Evolutionary conservation across 352 stramenopile genomes (phyloP).

Genomic region (Phytophthora foliorum): DNA sequence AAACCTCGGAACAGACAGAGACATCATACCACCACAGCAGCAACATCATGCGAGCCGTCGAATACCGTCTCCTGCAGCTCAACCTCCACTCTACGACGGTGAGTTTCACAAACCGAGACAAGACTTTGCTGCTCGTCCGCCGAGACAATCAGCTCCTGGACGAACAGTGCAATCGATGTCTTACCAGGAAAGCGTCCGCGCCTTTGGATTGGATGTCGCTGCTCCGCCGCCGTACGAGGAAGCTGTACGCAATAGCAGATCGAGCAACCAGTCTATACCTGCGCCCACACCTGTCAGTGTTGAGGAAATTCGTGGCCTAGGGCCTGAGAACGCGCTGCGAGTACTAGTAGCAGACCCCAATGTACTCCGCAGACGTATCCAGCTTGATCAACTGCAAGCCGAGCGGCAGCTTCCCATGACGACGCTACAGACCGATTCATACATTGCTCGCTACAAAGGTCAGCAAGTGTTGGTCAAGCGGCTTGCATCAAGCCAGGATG

Average conservation of each 20-base stretch:
- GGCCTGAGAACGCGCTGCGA: slow-evolving; percentile 19
- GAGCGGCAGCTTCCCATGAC: slow-evolving; percentile 36
- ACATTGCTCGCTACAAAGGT: slow-evolving; percentile 19
- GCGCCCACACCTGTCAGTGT: neutral
- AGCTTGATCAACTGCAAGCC: slow-evolving; percentile 22
- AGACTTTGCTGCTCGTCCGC: neutral
- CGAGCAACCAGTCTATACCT: neutral
- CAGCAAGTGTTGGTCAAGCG: slow-evolving; percentile 31
- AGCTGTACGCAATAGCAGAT: slow-evolving; percentile 8
- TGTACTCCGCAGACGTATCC: slow-evolving; percentile 20
- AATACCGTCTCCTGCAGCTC: neutral
- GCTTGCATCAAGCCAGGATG: slow-evolving; percentile 3
- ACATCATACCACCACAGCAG: neutral
- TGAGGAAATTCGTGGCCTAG: slow-evolving; percentile 21
- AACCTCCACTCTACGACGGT: neutral
- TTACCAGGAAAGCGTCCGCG: neutral
- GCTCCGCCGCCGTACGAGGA: slow-evolving; percentile 21
- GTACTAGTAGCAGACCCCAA: slow-evolving; percentile 22
- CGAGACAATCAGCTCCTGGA: slow-evolving; percentile 2
- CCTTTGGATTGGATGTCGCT: slow-evolving; percentile 7
- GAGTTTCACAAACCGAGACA: slow-evolving; percentile 7
- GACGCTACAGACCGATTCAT: slow-evolving; percentile 37
- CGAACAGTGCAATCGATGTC: neutral
- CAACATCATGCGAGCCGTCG: neutral
- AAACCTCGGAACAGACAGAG: slow-evolving; percentile 7